phyloP scores from a whole-genome alignment of 371 early-diverging fungal species.

The Paraphysoderma sedebokerense region DNA sequence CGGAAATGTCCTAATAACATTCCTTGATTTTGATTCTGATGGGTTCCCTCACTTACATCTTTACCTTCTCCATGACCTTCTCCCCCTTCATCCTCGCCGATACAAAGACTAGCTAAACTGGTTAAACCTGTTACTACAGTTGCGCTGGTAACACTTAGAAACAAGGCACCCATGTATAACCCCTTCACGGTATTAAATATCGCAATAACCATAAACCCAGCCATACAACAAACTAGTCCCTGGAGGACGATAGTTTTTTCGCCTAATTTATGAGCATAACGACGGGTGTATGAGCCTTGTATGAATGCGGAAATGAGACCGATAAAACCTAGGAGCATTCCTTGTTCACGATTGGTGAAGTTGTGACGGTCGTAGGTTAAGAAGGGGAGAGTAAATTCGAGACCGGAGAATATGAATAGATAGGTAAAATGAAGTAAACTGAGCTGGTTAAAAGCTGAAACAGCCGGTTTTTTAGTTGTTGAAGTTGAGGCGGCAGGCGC shows the following conservation, averaged over 20 bases:
- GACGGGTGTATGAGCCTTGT: slow-evolving; percentile 86
- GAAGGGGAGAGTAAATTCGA: slow-evolving; percentile 96
- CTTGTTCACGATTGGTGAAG: slow-evolving; percentile 78
- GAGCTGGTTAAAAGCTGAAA: slow-evolving; percentile 26
- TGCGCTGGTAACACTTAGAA: slow-evolving; percentile 74
- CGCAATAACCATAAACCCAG: slow-evolving; percentile 49
- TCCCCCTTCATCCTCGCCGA: slow-evolving; percentile 27
- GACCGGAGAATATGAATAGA: slow-evolving; percentile 84
- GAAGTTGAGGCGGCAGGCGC: not conserved
- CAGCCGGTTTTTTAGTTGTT: not conserved
- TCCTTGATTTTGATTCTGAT: no score
- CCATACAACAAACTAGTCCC: slow-evolving; percentile 52
- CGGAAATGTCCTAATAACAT: slow-evolving; percentile 68
- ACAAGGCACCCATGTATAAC: slow-evolving; percentile 37
- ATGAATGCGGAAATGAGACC: slow-evolving; percentile 73
- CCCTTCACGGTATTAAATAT: slow-evolving; percentile 10
- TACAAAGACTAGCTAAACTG: slow-evolving; percentile 41
- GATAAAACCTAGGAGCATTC: slow-evolving; percentile 65
- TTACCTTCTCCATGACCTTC: slow-evolving; percentile 5
- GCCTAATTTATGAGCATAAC: slow-evolving; percentile 41
- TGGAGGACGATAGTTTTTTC: slow-evolving; percentile 55
- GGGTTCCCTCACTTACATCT: slow-evolving; percentile 1
- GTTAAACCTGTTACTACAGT: slow-evolving; percentile 87
- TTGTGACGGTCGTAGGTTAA: slow-evolving; percentile 77
- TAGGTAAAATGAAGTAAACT: slow-evolving; percentile 62